phyloP scores from a whole-genome alignment of 257 asterid species.

The Salvia rosmarinus region DNA sequence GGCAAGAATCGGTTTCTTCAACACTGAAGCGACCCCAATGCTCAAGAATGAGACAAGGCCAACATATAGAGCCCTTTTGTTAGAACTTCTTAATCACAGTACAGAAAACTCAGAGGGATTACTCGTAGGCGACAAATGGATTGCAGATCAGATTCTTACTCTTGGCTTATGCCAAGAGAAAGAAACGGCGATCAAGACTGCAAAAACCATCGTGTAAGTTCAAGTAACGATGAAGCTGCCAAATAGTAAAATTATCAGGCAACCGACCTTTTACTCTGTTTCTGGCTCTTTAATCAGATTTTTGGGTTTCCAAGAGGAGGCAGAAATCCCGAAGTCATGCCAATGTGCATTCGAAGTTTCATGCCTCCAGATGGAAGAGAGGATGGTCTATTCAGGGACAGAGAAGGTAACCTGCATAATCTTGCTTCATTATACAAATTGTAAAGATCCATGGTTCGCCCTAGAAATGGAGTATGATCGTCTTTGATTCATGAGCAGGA shows the following conservation, averaged over 20 bases:
- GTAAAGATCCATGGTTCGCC: not conserved
- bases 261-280: no score
- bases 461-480: not conserved
- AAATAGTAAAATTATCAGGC: not conserved
- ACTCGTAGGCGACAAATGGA: constrained; percentile 55
- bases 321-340: constrained; percentile 65
- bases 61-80: constrained; percentile 49
- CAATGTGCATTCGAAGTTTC: constrained; percentile 69
- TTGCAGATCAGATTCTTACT: constrained; percentile 54
- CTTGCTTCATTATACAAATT: not conserved
- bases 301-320: constrained; percentile 68
- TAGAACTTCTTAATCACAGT: constrained; percentile 48
- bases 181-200: constrained; percentile 64
- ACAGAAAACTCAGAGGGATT: constrained; percentile 35
- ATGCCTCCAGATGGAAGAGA: constrained; percentile 82
- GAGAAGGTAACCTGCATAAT: constrained; percentile 57
- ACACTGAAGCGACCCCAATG: constrained; percentile 46
- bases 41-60: constrained; percentile 56
- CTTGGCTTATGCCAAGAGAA: constrained; percentile 60
- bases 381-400: constrained; percentile 62
- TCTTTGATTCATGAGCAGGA: constrained; percentile 50
- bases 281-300: constrained; percentile 34
- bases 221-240: not conserved
- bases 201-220: constrained; percentile 83
- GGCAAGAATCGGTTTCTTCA: constrained; percentile 79